Conservation (phyloP, 23 red algal genomes). For the Gracilaria caudata region DNA sequence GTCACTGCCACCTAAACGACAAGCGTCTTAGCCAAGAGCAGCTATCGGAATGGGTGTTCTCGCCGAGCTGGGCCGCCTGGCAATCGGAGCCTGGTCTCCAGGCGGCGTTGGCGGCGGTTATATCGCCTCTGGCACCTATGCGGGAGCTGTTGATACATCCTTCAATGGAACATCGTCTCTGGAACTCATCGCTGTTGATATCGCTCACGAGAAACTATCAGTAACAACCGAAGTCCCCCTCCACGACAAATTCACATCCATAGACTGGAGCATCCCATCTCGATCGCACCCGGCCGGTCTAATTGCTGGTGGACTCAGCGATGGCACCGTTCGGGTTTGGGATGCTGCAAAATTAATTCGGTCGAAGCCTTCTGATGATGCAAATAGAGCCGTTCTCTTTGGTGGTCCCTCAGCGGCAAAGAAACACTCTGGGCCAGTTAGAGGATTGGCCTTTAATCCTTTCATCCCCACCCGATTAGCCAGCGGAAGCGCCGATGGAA, state of each 20-base stretch:
- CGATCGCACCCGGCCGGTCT: constrained; percentile 66
- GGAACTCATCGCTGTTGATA: constrained; percentile 72
- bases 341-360: constrained; percentile 79
- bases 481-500: constrained; percentile 78
- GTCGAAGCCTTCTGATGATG: constrained; percentile 30
- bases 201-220: constrained; percentile 35
- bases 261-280: constrained; percentile 67
- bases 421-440: constrained; percentile 64
- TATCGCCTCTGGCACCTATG: constrained; percentile 53
- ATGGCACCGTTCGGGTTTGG: constrained; percentile 90
- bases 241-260: constrained; percentile 62
- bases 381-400: constrained; percentile 61
- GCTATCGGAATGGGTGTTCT: constrained; percentile 73
- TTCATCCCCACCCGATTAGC: constrained; percentile 73
- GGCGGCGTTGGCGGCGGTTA: constrained; percentile 52
- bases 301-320: constrained; percentile 74
- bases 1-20: not conserved
- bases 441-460: constrained; percentile 81
- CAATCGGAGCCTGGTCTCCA: constrained; percentile 80
- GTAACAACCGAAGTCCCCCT: constrained; percentile 29
- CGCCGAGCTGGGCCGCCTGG: constrained; percentile 75
- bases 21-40: constrained; percentile 12
- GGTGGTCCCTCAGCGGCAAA: constrained; percentile 35
- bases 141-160: constrained; percentile 54
- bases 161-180: constrained; percentile 43